phyloP scores from a whole-genome alignment of 164 flowering plant genomes.

The Houttuynia cordata region DNA sequence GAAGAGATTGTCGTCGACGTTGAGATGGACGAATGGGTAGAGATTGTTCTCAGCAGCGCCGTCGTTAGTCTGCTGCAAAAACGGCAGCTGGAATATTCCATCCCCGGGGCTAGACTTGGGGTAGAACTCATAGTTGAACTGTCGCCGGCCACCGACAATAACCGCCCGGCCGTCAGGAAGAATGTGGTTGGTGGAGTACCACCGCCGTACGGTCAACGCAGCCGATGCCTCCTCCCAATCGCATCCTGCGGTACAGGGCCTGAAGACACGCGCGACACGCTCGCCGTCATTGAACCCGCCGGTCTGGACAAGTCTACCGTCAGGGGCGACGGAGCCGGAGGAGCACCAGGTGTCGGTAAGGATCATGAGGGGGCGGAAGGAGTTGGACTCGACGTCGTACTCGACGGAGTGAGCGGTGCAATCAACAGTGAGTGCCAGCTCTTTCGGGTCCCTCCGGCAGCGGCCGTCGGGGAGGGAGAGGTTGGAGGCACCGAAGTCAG shows the following conservation, averaged over 20 bases:
- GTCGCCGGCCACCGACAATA: conserved; percentile 57
- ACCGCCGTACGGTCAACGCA: conserved; percentile 28
- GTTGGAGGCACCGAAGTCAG: conserved; percentile 70
- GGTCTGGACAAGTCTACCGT: conserved; percentile 57
- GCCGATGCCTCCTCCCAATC: conserved; percentile 54
- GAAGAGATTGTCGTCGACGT: conserved; percentile 34
- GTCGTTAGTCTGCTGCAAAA: conserved; percentile 18
- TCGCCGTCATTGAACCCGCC: conserved; percentile 68
- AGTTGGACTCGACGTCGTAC: conserved; percentile 40
- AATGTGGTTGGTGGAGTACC: conserved; percentile 78
- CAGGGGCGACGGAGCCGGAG: conserved; percentile 40
- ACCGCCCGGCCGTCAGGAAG: conserved; percentile 59
- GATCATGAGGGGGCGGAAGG: conserved; percentile 43
- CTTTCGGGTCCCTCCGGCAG: conserved; percentile 40
- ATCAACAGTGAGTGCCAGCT: conserved; percentile 25
- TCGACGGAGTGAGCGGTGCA: conserved; percentile 84
- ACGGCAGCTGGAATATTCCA: conserved; percentile 2
- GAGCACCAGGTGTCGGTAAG: conserved; percentile 74
- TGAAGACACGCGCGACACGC: conserved; percentile 24
- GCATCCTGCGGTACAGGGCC: conserved; percentile 36
- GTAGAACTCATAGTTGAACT: conserved; percentile 65
- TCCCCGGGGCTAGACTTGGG: conserved; percentile 26
- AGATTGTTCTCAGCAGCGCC: conserved; percentile 28
- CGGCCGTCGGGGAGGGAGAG: conserved; percentile 42
- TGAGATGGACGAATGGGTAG: conserved; percentile 37